These are phyloP conservation scores for Rhodotorula toruloides DNA, from an alignment of 768 basidiomycete genomes.

Conservation along the genomic window DNA sequence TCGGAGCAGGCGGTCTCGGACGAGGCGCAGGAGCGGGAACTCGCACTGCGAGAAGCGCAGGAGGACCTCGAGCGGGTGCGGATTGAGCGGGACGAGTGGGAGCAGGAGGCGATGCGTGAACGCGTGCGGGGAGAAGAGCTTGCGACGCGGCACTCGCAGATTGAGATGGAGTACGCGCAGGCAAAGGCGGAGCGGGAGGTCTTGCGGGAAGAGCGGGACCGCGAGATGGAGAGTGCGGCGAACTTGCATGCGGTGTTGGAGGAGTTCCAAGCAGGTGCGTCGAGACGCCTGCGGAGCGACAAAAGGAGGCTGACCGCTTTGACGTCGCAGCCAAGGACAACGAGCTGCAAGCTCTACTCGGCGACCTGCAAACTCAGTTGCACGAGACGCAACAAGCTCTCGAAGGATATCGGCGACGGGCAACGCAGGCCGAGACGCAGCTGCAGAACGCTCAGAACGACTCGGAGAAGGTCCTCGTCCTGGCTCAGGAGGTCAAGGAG, in stretches of 20 bases:
- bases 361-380: conserved; percentile 73
- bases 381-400: conserved; percentile 62
- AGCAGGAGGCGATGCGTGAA: conserved; percentile 60
- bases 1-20: conserved; percentile 52
- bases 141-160: conserved; percentile 60
- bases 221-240: conserved; percentile 59
- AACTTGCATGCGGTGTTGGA: conserved; percentile 90
- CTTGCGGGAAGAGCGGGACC: conserved; percentile 40
- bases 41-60: conserved; percentile 72
- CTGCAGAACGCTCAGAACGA: conserved; percentile 68
- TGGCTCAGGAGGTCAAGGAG: conserved; percentile 90
- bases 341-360: conserved; percentile 77
- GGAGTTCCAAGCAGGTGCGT: conserved; percentile 87
- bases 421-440: conserved; percentile 78
- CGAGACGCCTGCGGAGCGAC: not conserved
- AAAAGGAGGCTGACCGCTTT: not conserved
- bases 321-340: conserved; percentile 69
- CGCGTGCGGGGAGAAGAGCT: conserved; percentile 67
- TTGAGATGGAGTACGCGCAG: conserved; percentile 56
- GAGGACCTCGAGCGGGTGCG: conserved; percentile 81
- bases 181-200: conserved; percentile 53
- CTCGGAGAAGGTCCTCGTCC: conserved; percentile 60
- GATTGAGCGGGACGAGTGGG: conserved; percentile 74
- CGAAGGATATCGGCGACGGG: conserved; percentile 85
- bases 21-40: conserved; percentile 65